phyloP scores from a whole-genome alignment of 805 yeast species.

The Torulaspora gathmanii region DNA sequence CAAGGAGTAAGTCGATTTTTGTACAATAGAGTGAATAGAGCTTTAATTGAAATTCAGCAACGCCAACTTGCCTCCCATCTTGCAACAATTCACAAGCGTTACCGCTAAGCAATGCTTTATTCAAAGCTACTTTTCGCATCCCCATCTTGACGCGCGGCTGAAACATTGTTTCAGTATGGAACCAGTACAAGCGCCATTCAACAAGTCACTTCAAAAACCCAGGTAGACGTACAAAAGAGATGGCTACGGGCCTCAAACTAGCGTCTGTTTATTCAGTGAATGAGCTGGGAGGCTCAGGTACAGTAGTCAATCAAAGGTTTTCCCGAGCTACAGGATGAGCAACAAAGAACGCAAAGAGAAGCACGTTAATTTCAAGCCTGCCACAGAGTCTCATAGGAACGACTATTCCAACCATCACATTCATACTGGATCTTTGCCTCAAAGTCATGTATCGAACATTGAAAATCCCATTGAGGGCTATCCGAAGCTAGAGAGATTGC shows the following conservation, averaged over 20 bases:
- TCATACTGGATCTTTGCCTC: conserved; percentile 60
- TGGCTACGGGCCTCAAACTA: not conserved
- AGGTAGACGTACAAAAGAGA: not conserved
- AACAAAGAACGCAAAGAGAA: conserved; percentile 12
- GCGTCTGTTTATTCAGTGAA: not conserved
- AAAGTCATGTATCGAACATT: conserved; percentile 58
- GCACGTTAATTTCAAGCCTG: conserved; percentile 26
- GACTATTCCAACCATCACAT: conserved; percentile 70
- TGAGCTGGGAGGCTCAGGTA: not conserved
- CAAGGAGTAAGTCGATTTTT: conserved; percentile 9
- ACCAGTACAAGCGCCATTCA: not conserved
- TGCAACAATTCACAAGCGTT: not conserved
- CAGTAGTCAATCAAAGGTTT: not conserved
- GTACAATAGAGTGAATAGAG: conserved; percentile 17
- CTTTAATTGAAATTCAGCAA: not conserved
- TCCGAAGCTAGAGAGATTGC: conserved; percentile 70
- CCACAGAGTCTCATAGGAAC: conserved; percentile 45
- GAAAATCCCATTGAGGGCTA: conserved; percentile 72
- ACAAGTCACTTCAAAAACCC: not conserved
- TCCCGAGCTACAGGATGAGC: not conserved
- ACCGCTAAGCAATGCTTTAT: not conserved
- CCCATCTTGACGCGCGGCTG: conserved; percentile 2
- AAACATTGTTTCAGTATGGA: conserved; percentile 3
- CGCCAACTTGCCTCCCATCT: not conserved
- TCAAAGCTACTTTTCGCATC: too few species aligned